phyloP scores from a whole-genome alignment of 2,329 filamentous ascomycete genomes.

The Colletotrichum sojae region DNA sequence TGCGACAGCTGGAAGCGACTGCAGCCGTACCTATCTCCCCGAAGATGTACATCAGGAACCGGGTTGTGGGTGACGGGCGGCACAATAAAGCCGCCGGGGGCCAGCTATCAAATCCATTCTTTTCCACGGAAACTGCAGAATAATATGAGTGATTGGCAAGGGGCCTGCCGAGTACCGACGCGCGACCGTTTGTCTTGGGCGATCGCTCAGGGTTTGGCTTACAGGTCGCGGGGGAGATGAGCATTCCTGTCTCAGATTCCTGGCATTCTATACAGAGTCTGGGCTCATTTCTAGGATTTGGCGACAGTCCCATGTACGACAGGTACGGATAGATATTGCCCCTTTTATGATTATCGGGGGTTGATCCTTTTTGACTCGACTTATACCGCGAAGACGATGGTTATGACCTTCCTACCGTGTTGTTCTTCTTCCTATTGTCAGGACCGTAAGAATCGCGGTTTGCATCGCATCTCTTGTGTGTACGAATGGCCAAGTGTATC shows the following conservation, averaged over 20 bases:
- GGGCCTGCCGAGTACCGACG: slow-evolving; percentile 14
- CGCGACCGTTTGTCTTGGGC: slow-evolving; percentile 9
- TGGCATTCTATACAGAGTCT: neutral
- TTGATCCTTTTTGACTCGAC: too few species aligned
- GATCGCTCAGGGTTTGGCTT: slow-evolving; percentile 2
- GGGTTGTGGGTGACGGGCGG: neutral
- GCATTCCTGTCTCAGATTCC: slow-evolving; percentile 26
- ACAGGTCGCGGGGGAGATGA: slow-evolving; percentile 13
- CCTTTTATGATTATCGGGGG: too few species aligned
- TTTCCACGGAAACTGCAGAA: neutral
- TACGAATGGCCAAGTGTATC: too few species aligned
- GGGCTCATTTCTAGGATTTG: neutral
- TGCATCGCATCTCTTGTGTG: too few species aligned
- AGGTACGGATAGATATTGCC: too few species aligned
- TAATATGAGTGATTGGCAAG: neutral
- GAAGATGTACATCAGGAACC: neutral
- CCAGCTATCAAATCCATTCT: neutral
- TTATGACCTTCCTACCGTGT: too few species aligned
- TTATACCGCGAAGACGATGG: too few species aligned
- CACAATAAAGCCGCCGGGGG: too few species aligned
- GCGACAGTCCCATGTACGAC: neutral
- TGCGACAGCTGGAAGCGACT: too few species aligned
- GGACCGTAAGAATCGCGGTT: too few species aligned
- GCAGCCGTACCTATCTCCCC: too few species aligned
- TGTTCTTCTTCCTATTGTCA: too few species aligned